Conservation (phyloP, 441 rosid genomes). For the Aquilaria agallochum region DNA sequence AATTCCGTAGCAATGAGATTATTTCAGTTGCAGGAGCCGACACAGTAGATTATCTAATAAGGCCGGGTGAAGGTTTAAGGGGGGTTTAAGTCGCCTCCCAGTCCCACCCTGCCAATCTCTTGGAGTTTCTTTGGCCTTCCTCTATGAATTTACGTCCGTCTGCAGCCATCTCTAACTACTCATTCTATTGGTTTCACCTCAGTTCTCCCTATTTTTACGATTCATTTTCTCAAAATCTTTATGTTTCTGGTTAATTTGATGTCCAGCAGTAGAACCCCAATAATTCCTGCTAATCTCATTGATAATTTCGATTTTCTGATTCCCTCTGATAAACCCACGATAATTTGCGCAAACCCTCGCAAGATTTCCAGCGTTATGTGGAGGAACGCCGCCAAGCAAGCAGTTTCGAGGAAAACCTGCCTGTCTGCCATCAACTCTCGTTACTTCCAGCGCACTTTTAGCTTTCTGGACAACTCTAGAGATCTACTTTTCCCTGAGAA, state of each 20-base stretch:
- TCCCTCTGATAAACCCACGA: slow-evolving; percentile 26
- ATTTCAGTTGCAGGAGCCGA: no score
- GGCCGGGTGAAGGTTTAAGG: slow-evolving; percentile 45
- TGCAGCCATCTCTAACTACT: slow-evolving; percentile 4
- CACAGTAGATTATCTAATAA: background rate
- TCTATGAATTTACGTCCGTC: slow-evolving; percentile 18
- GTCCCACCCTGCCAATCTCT: slow-evolving; percentile 12
- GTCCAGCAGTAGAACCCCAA: slow-evolving; percentile 42
- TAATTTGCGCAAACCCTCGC: slow-evolving; percentile 19
- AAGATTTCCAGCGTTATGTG: slow-evolving; percentile 59
- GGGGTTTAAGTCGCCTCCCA: slow-evolving; percentile 65
- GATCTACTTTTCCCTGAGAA: slow-evolving; percentile 17
- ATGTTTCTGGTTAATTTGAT: slow-evolving; percentile 35
- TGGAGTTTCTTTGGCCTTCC: background rate
- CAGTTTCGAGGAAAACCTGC: slow-evolving; percentile 34
- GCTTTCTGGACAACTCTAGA: slow-evolving; percentile 29
- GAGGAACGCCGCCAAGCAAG: slow-evolving; percentile 69
- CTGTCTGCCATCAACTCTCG: slow-evolving; percentile 14
- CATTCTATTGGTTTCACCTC: slow-evolving; percentile 12
- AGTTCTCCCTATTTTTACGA: slow-evolving; percentile 5
- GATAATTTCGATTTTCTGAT: slow-evolving; percentile 27
- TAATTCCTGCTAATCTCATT: slow-evolving; percentile 22
- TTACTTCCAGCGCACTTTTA: slow-evolving; percentile 20
- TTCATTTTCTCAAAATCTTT: slow-evolving; percentile 1
- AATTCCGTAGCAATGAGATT: no score